Base-by-base conservation (phyloP, 148 eudicot species). In the Drosera capensis region DNA sequence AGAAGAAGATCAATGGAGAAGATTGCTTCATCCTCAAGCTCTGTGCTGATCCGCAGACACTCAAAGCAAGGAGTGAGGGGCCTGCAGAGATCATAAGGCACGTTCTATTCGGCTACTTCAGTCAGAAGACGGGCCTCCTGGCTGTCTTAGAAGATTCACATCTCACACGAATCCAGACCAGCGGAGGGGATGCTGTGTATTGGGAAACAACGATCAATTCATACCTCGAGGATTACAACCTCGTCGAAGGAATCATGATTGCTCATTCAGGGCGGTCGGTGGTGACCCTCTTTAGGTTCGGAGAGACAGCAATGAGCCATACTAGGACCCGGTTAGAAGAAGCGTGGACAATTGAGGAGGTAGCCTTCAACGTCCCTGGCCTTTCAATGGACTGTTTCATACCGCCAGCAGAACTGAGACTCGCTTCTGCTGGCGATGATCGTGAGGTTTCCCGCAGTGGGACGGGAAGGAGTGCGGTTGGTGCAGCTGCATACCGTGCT, bases 151-250 rank as follows among this genome's bases (percentile, higher is more conserved):
- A 75, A 56, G 80, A 75, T 46, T 75, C 80, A 26, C 80, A 75
- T 56, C 46, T 87, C 59, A 87, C 96, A 49, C 94, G 94, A 25
- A 80, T 87, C 45, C 96, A 82, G 55, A 65, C 72, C 47, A 83
- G 80, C 18, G 94, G 86, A 15, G 86, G 94, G 11, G 96, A 87
- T 49, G 94, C 94, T n/a, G 94, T 82, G 2, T 87, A 87, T 46
- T 87, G 96, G 96, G 96, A 87, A 58, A 86, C 93, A 7, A 86
- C 96, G 20, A 81, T 86, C 35, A 76, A 78, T 43, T 86, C 96
- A 2, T 71, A 65, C 40, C 71, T 87, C 5, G 90, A 87, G 5
- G 94, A 87, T 46, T 83, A 87, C 49, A 57, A 73, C 52, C 72
- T 80, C 1, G 86, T 87, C 23, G 96, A 87, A 63, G 94, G 96